Percentiles rank a stretch among this genome's conserved stretches.
These are phyloP conservation scores for Fusarium foetens DNA, from an alignment of 2,329 filamentous ascomycete species.

Conservation along the genomic window DNA sequence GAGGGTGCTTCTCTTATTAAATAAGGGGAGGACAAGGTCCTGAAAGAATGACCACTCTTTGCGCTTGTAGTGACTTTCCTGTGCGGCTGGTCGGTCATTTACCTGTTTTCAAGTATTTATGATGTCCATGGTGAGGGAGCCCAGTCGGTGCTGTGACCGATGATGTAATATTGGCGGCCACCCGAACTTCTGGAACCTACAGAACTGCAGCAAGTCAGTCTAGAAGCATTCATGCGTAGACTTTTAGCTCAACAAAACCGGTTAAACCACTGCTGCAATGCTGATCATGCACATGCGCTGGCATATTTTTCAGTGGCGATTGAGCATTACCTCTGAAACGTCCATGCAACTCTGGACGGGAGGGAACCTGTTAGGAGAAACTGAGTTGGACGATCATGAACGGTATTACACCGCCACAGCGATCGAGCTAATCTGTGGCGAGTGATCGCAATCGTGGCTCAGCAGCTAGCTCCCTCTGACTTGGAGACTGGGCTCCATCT, in stretches of 20 bases:
- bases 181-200: conserved; percentile 25
- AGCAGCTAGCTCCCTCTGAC: conserved; percentile 13
- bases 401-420: conserved; percentile 35
- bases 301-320: conserved; percentile 27
- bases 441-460: conserved; percentile 15
- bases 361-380: conserved; percentile 20
- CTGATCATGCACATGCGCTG: conserved; percentile 28
- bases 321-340: conserved; percentile 23
- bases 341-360: conserved; percentile 1
- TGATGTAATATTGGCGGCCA: conserved; percentile 43
- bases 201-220: conserved; percentile 10
- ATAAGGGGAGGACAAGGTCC: conserved; percentile 1
- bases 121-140: conserved; percentile 36
- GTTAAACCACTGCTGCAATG: conserved; percentile 24
- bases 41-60: conserved; percentile 5
- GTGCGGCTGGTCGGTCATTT: conserved; percentile 25
- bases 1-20: conserved; percentile 3
- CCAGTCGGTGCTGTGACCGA: conserved; percentile 21
- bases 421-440: conserved; percentile 18
- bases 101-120: conserved; percentile 34
- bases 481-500: conserved; percentile 23
- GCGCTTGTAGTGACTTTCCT: background rate
- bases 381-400: background rate
- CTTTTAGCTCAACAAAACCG: conserved; percentile 14
- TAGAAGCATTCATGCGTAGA: conserved; percentile 10